Percentiles rank a stretch among this genome's conserved stretches.
phyloP scores from a whole-genome alignment of 345 rosid species.

The Eucalyptus sp. region DNA sequence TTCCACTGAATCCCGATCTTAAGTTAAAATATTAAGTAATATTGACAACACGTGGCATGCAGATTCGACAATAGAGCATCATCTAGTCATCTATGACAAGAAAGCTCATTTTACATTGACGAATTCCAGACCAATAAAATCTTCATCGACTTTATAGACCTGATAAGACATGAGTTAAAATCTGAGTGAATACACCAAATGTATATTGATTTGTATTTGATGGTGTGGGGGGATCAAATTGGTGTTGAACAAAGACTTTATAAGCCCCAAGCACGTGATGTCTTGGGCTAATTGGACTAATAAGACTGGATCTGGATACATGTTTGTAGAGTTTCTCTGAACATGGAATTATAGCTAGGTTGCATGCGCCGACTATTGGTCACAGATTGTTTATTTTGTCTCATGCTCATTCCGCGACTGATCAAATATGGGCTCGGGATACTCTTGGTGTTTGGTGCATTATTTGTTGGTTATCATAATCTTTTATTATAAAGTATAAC shows the following conservation, averaged over 20 bases:
- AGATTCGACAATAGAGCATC: background rate
- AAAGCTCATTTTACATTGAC: no score
- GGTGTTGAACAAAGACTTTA: background rate
- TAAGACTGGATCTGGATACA: background rate
- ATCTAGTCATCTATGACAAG: background rate
- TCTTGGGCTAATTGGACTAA: background rate
- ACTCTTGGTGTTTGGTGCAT: background rate
- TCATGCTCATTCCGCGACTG: background rate
- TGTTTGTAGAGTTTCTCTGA: background rate
- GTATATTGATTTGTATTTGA: no score
- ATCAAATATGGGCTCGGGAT: background rate
- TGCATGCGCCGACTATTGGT: background rate
- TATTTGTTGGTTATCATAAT: no score
- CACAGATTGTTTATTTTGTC: background rate
- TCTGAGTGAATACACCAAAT: background rate
- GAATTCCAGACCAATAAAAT: accelerated
- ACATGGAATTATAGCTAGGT: background rate
- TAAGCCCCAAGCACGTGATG: background rate
- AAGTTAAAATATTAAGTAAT: background rate
- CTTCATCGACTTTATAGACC: no score
- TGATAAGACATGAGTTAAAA: background rate
- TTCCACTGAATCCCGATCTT: background rate
- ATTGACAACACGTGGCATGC: background rate
- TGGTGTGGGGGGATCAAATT: background rate
- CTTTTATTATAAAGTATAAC: background rate